Base-by-base conservation (phyloP, 306 rosid species). In the Betula pendula region DNA sequence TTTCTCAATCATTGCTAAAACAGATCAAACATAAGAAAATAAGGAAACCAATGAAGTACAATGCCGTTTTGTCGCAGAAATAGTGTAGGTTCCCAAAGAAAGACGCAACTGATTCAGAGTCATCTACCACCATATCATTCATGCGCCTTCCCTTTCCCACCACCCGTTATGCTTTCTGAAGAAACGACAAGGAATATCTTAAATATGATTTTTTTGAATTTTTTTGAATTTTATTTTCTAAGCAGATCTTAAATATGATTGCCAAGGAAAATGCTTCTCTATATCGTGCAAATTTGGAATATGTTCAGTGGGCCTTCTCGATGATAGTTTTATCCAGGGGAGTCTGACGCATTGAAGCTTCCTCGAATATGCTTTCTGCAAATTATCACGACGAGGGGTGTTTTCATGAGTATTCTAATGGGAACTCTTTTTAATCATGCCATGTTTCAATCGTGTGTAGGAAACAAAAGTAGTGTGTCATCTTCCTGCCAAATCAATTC, bases 281-380 rank as follows among this genome's bases (percentile, higher is more conserved):
- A 60, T 60, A 4, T 29, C 8, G 42, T 60, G 67, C 67, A 29
- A 14, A 6, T 5, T 60, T 48, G 43, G 75, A 49, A 25, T 29
- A 12, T 19, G 3, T 1, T 8, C 25, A 15, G 68, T 77, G 70
- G 49, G 40, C 25, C 25, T 19, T 9, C 10, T 70, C 29, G 58
- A 49, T 15, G 22, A 33, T 51, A 67, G 10, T 12, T 53, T 53
- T 8, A 2, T 47, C 33, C 0, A 72, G 72, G n/a, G 6, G 17
- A 17, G 4, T 40, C 56, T 16, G 38, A 67, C 25, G 24, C 38
- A 35, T 69, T 9, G 76, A 71, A 71, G 76, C 76, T 78, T 78
- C 81, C 24, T 69, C 44, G 70, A 42, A 47, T 56, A 70, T 53
- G 20, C 59, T 29, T 15, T 16, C 24, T n/a, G 48, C 19, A 11